These are phyloP conservation scores for Iris macrosiphon DNA, from an alignment of 106 monocot genomes.

Conservation along the genomic window DNA sequence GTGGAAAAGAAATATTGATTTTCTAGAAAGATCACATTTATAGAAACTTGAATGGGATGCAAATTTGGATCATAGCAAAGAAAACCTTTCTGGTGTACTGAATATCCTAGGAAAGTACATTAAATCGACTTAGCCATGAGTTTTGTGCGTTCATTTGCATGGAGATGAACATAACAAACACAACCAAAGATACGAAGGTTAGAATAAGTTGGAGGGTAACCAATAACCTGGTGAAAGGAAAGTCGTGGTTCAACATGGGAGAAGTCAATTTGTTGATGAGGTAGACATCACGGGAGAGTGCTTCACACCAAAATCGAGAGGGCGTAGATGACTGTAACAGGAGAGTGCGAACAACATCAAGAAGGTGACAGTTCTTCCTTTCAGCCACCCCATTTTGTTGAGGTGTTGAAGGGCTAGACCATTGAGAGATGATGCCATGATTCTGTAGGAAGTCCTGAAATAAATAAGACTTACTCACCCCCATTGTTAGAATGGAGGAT, in stretches of 20 bases:
- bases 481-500: not conserved
- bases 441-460: constrained; percentile 14
- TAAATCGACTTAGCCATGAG: not conserved
- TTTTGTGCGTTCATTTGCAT: too few species aligned
- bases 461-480: constrained; percentile 6
- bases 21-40: too few species aligned
- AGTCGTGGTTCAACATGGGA: not conserved
- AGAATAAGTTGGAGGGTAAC: too few species aligned
- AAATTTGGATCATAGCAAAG: too few species aligned
- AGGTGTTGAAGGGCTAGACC: constrained; percentile 2
- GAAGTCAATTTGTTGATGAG: constrained; percentile 13
- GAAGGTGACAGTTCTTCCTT: constrained; percentile 6
- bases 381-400: constrained; percentile 15
- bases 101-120: not conserved
- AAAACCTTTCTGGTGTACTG: too few species aligned
- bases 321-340: not conserved
- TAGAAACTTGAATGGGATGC: too few species aligned
- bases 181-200: too few species aligned
- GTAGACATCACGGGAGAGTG: not conserved
- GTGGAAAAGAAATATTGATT: too few species aligned
- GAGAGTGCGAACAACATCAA: not conserved
- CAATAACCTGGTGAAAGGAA: constrained; percentile 1
- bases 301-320: not conserved
- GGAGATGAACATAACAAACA: too few species aligned
- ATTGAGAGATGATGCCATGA: constrained; percentile 5